A percentile compares a stretch with the other conserved stretches of the same genome.
These are phyloP conservation scores for Trichophyton mentagrophytes DNA, from an alignment of 2,329 filamentous ascomycete species.

Conservation along the genomic window DNA sequence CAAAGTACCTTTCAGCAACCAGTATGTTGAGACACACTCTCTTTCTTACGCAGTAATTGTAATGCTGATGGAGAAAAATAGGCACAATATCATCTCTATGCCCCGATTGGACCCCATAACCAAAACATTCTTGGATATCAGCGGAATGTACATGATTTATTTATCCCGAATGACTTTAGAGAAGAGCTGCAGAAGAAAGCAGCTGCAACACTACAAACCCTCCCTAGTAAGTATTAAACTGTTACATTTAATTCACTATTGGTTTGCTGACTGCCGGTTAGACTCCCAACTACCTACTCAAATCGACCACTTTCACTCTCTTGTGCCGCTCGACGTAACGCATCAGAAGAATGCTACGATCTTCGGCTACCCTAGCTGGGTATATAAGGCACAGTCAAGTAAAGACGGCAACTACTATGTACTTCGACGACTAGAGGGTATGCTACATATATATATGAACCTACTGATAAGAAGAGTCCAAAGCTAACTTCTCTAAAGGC, in stretches of 20 bases:
- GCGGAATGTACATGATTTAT: conserved; percentile 77
- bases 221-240: conserved; percentile 50
- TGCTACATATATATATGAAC: not conserved
- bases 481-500: conserved; percentile 33
- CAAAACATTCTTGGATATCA: conserved; percentile 77
- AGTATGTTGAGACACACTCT: conserved; percentile 29
- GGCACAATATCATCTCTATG: conserved; percentile 88
- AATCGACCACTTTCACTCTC: conserved; percentile 80
- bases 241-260: not conserved
- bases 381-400: conserved; percentile 84
- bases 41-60: not conserved
- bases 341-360: conserved; percentile 64
- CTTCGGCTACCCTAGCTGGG: conserved; percentile 84
- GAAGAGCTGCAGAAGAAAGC: conserved; percentile 83
- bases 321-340: conserved; percentile 75
- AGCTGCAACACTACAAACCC: conserved; percentile 70
- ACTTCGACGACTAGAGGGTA: conserved; percentile 70
- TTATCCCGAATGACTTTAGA: conserved; percentile 72
- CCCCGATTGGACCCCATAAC: conserved; percentile 68
- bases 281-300: conserved; percentile 57
- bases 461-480: too few relatives aligned
- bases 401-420: conserved; percentile 86
- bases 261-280: conserved; percentile 15
- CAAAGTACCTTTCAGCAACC: conserved; percentile 51
- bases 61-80: conserved; percentile 21